Conservation (phyloP, 2,329 filamentous ascomycete species). For the Fusarium sp. region DNA sequence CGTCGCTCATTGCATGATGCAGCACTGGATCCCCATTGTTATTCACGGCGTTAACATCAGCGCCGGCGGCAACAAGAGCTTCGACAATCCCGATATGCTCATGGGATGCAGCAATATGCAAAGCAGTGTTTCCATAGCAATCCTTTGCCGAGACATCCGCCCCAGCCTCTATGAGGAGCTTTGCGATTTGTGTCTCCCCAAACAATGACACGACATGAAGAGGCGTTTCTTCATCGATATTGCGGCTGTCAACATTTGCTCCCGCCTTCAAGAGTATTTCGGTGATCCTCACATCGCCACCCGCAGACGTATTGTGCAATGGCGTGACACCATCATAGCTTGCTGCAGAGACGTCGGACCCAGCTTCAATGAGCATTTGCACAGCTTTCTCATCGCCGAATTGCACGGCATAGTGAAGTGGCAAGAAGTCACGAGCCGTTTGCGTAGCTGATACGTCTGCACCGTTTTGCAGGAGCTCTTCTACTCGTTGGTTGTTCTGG, state of each 20-base stretch:
- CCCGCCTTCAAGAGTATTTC: neutral
- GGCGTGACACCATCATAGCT: neutral
- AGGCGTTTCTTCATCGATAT: neutral
- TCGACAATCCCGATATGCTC: accelerated
- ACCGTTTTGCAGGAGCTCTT: neutral
- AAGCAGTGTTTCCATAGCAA: neutral
- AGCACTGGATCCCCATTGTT: neutral
- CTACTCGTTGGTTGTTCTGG: neutral
- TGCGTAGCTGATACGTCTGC: neutral
- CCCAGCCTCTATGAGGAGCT: neutral
- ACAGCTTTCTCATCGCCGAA: neutral
- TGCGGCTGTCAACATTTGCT: neutral
- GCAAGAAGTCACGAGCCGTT: neutral
- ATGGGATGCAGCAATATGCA: neutral
- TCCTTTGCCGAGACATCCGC: neutral
- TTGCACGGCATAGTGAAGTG: neutral
- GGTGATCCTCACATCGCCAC: neutral
- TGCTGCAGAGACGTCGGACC: neutral
- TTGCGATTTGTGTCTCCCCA: neutral
- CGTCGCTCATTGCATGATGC: neutral
- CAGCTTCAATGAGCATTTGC: neutral
- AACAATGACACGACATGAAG: neutral
- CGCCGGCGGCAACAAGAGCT: neutral
- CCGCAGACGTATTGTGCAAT: neutral
- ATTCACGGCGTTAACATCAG: neutral